Conservation (phyloP, 2,329 filamentous ascomycete genomes). For the Fusarium caatingaense region DNA sequence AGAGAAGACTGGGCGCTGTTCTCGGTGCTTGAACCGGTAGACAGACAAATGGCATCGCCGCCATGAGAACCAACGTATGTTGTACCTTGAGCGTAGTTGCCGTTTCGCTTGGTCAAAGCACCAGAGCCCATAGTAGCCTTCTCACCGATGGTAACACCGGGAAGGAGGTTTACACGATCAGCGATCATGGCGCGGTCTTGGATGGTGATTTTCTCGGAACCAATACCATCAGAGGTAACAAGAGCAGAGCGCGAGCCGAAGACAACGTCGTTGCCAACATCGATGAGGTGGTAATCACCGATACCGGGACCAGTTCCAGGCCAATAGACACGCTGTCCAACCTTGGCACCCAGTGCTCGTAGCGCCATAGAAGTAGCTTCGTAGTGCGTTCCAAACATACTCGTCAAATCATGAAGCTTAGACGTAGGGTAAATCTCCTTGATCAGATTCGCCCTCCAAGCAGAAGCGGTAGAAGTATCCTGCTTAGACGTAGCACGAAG, state of each 20-base stretch:
- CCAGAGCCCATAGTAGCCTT: background rate
- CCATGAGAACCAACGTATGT: slow-evolving; percentile 7
- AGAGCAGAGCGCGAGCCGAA: slow-evolving; percentile 7
- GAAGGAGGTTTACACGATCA: slow-evolving; percentile 5
- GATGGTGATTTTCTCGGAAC: background rate
- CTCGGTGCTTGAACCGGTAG: background rate
- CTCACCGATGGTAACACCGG: accelerated
- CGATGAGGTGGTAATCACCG: background rate
- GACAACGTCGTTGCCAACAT: slow-evolving; percentile 4
- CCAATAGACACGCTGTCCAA: slow-evolving; percentile 12
- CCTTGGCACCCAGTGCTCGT: slow-evolving; percentile 1
- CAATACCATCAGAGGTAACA: background rate
- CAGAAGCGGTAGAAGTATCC: background rate
- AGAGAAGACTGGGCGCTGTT: background rate
- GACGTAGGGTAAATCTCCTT: background rate
- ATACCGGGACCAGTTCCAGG: slow-evolving; percentile 2
- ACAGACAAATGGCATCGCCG: slow-evolving; percentile 5
- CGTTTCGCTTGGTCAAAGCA: background rate
- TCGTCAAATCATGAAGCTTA: background rate
- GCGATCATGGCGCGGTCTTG: slow-evolving; percentile 15
- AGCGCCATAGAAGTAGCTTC: background rate
- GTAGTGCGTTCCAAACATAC: slow-evolving; percentile 9
- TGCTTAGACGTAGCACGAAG: background rate
- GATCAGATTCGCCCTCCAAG: background rate
- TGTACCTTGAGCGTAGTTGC: background rate